phyloP scores from a whole-genome alignment of 2,329 filamentous ascomycete genomes.

The Pseudogymnoascus sp. region DNA sequence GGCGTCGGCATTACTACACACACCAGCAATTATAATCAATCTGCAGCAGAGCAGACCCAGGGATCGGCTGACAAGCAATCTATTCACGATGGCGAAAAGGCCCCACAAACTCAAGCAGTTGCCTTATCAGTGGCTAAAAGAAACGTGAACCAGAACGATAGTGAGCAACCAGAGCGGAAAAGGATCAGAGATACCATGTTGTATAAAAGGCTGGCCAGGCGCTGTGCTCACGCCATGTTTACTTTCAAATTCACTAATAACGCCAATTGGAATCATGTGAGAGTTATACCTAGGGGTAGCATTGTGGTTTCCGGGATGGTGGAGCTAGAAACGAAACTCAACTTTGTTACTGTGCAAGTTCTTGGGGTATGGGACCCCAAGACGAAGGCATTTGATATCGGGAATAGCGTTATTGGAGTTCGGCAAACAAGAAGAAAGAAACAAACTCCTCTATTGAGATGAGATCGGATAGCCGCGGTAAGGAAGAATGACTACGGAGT shows the following conservation, averaged over 20 bases:
- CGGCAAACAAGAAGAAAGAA: background rate
- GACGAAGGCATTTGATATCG: slow-evolving; percentile 32
- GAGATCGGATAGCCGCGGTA: background rate
- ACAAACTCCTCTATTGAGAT: background rate
- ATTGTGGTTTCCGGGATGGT: slow-evolving; percentile 47
- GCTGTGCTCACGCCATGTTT: slow-evolving; percentile 22
- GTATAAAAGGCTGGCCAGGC: slow-evolving; percentile 17
- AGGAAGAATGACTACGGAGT: background rate
- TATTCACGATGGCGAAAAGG: background rate
- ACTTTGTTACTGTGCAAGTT: slow-evolving; percentile 43
- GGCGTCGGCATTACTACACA: background rate
- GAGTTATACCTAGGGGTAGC: slow-evolving; percentile 41
- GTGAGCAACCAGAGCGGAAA: slow-evolving; percentile 8
- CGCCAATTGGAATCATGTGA: slow-evolving; percentile 40
- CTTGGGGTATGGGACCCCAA: slow-evolving; percentile 48
- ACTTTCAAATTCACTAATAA: slow-evolving; percentile 25
- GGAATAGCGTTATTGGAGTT: slow-evolving; percentile 17
- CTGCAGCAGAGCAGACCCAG: background rate
- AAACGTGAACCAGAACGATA: slow-evolving; percentile 10
- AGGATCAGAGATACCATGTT: slow-evolving; percentile 5
- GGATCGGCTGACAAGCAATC: background rate
- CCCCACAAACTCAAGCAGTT: slow-evolving; percentile 14
- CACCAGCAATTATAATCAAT: background rate
- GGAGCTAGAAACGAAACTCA: slow-evolving; percentile 40
- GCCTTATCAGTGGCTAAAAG: slow-evolving; percentile 12